These are phyloP conservation scores for Cryptococcus sp. DNA, from an alignment of 1,284 basidiomycete species.

Conservation along the genomic window DNA sequence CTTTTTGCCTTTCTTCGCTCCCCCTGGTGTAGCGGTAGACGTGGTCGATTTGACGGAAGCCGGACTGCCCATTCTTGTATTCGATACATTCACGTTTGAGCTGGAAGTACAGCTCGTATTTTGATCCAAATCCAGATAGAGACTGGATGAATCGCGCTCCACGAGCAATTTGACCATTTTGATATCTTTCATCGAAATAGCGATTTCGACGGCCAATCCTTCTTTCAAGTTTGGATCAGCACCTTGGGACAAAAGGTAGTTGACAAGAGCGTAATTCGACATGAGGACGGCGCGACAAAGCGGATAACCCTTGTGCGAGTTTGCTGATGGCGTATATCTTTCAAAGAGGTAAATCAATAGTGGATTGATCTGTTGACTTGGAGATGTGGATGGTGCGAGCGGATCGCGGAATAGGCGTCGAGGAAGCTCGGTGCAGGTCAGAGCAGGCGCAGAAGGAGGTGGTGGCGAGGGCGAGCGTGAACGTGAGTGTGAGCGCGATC, in stretches of 20 bases:
- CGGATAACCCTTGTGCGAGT: conserved; percentile 73
- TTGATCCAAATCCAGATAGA: background rate
- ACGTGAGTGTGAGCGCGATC: background rate
- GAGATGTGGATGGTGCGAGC: background rate
- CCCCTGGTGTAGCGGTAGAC: conserved; percentile 16
- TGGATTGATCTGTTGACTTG: conserved; percentile 39
- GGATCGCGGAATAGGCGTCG: conserved; percentile 43
- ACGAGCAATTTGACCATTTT: conserved; percentile 69
- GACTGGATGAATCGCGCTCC: conserved; percentile 57
- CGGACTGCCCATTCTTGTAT: too few species aligned
- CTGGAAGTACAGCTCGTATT: background rate
- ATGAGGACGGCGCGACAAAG: conserved; percentile 72
- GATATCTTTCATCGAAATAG: conserved; percentile 67
- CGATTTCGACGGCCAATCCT: conserved; percentile 68
- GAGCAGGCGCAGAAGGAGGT: conserved; percentile 9
- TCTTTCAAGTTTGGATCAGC: conserved; percentile 67
- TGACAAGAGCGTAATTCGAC: conserved; percentile 64
- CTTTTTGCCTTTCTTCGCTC: conserved; percentile 22
- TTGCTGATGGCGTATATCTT: conserved; percentile 52
- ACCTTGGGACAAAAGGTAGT: conserved; percentile 67
- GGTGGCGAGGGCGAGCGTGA: conserved; percentile 5
- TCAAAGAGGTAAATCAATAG: conserved; percentile 46
- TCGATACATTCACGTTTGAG: background rate
- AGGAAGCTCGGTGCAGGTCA: conserved; percentile 41
- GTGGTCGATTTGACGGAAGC: background rate